Evolutionary conservation across 805 yeast species (phyloP).

Genomic region (Hanseniaspora guilliermondii): DNA sequence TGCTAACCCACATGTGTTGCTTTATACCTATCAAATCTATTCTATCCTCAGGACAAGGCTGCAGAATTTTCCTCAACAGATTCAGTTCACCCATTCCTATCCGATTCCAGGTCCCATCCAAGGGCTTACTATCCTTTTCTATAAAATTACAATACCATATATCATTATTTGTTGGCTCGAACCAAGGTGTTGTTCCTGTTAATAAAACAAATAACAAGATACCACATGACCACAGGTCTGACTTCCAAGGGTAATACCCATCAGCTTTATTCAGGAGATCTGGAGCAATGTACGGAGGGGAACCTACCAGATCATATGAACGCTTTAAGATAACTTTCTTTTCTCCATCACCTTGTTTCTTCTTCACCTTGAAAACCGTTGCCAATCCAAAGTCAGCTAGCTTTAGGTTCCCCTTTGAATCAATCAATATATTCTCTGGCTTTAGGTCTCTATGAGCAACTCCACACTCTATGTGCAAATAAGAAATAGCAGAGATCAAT

Average conservation of each 20-base stretch:
- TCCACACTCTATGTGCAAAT: slow-evolving; percentile 45
- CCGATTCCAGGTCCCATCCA: slow-evolving; percentile 43
- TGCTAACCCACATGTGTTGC: slow-evolving; percentile 45
- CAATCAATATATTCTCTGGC: slow-evolving; percentile 57
- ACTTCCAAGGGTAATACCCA: slow-evolving; percentile 44
- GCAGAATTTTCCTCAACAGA: slow-evolving; percentile 40
- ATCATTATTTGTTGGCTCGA: slow-evolving; percentile 45
- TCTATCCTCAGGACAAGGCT: slow-evolving; percentile 37
- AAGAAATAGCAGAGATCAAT: slow-evolving; percentile 46
- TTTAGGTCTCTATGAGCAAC: slow-evolving; percentile 59
- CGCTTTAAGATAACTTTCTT: slow-evolving; percentile 22
- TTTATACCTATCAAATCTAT: slow-evolving; percentile 32
- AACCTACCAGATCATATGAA: slow-evolving; percentile 49
- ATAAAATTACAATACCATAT: slow-evolving; percentile 34
- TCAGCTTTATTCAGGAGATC: slow-evolving; percentile 38
- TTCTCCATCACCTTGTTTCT: not conserved
- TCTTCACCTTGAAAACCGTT: slow-evolving; percentile 34
- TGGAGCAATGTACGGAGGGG: slow-evolving; percentile 73
- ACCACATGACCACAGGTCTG: slow-evolving; percentile 65
- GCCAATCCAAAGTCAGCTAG: slow-evolving; percentile 73
- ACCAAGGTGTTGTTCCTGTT: slow-evolving; percentile 64
- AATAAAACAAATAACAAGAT: slow-evolving; percentile 48
- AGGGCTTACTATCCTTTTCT: slow-evolving; percentile 35
- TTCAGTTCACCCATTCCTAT: slow-evolving; percentile 40
- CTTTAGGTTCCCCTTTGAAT: slow-evolving; percentile 51